Evolutionary conservation across 805 yeast species (phyloP), one percentile per base, ranked within the genome.

Genomic region (Jamesozyma gamospora): DNA sequence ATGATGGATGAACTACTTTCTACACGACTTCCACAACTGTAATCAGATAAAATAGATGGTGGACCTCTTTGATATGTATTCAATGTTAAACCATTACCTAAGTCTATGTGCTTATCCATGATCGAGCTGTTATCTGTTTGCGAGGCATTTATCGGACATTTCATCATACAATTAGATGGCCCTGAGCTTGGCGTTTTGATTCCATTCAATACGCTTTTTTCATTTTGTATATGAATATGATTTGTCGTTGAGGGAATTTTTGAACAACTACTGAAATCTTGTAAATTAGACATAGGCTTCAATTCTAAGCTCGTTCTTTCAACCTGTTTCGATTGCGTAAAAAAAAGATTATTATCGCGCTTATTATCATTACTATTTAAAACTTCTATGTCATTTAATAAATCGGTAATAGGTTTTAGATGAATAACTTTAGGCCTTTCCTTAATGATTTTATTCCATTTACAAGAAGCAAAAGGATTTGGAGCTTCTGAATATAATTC

Each of bases 401-500:
- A 15, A 14, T 44, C 41, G 4, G 39, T 41, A 11, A 43, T 41
- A 2, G 41, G 38, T 27, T 26, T 18, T 6, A 16, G 33, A 29
- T 39, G 32, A 7, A n/a, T 18, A 3, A 30, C n/a, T 8, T 36
- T 10, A 6, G 49, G 49, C 21, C 49, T 28, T 17, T 41, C 43
- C 29, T 56, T 45, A 14, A 55, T 47, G 17, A 41, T 43, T 31
- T 46, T 45, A 37, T 59, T 61, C 63, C 74, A 77, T 21, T 58
- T 53, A 11, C 59, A 45, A 0, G 85, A 77, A 8, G 59, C 61
- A 21, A 73, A 60, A 2, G 88, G 80, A 52, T 58, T 71, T 35
- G 70, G 63, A 48, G 88, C 79, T 29, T 70, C 66, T 40, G 72
- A 69, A 55, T 79, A 84, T 65, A 84, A 66, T 47, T 76, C 82